A percentile compares a stretch with the other conserved stretches of the same genome.
Conservation (phyloP, 768 basidiomycete genomes). For the Solioccasus polychromus region DNA sequence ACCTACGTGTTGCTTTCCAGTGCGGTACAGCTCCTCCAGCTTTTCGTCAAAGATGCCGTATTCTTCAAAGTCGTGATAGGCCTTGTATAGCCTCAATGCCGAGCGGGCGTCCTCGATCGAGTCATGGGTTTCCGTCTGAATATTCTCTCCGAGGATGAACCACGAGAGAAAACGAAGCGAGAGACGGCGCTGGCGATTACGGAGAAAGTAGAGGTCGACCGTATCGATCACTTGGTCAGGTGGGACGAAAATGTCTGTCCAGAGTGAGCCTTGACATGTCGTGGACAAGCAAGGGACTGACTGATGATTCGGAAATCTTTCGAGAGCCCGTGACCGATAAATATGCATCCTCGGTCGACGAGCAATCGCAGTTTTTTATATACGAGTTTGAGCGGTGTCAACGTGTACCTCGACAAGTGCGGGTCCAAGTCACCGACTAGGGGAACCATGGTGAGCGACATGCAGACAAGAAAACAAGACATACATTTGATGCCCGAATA, state of each 20-base stretch:
- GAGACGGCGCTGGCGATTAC: conserved; percentile 77
- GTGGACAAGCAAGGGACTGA: conserved; percentile 37
- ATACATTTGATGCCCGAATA: conserved; percentile 93
- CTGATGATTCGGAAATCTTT: conserved; percentile 99
- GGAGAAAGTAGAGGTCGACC: conserved; percentile 91
- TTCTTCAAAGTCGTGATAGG: conserved; percentile 73
- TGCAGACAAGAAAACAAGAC: conserved; percentile 22
- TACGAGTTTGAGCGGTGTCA: conserved; percentile 95
- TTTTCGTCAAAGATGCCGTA: conserved; percentile 80
- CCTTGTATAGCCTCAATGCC: conserved; percentile 81
- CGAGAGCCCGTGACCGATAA: conserved; percentile 94
- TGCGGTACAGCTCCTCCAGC: conserved; percentile 79
- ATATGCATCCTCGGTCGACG: conserved; percentile 93
- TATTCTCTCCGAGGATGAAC: conserved; percentile 88
- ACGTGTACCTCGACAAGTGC: conserved; percentile 73
- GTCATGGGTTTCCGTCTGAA: conserved; percentile 93
- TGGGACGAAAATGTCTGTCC: conserved; percentile 88
- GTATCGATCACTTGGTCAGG: conserved; percentile 96
- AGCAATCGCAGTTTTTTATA: conserved; percentile 95
- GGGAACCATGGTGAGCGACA: conserved; percentile 5
- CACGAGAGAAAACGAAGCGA: conserved; percentile 92
- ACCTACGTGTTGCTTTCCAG: conserved; percentile 71
- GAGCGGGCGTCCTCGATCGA: conserved; percentile 97
- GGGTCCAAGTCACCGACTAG: conserved; percentile 93
- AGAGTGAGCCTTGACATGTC: not conserved